These are phyloP conservation scores for Yamagishiella unicocca DNA, from an alignment of 139 green algal species.

Conservation along the genomic window DNA sequence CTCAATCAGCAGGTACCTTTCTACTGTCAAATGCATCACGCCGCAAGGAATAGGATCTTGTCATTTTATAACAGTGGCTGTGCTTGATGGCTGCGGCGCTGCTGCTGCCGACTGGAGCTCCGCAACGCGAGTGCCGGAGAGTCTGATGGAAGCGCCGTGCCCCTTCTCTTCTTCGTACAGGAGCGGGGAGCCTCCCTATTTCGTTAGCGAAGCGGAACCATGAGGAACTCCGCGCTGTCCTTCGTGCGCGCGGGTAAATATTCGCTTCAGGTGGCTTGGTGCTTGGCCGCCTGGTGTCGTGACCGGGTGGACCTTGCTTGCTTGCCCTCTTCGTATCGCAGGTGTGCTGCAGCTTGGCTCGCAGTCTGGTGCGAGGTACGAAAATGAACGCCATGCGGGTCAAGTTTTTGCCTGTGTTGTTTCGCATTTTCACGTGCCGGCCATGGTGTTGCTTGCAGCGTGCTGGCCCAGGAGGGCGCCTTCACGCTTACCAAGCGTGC, in stretches of 20 bases:
- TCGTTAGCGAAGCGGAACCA: conserved; percentile 20
- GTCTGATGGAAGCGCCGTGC: not conserved
- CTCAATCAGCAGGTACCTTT: conserved; percentile 5
- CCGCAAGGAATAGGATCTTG: too few species aligned
- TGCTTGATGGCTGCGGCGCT: not conserved
- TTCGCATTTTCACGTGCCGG: conserved; percentile 11
- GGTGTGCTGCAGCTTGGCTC: conserved; percentile 42
- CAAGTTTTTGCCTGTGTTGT: not conserved
- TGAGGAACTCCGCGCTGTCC: conserved; percentile 40
- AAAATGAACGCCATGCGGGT: too few species aligned
- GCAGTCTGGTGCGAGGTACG: conserved; percentile 21
- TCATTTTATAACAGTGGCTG: too few species aligned
- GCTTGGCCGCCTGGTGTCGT: conserved; percentile 22
- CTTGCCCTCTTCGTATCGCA: not conserved
- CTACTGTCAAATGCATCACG: too few species aligned
- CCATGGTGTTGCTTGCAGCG: conserved; percentile 22
- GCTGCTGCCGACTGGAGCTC: not conserved
- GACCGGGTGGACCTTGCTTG: not conserved
- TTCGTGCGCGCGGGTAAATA: conserved; percentile 30
- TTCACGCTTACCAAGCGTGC: conserved; percentile 39
- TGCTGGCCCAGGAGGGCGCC: conserved; percentile 41
- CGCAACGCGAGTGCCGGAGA: conserved; percentile 8
- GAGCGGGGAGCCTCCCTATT: conserved; percentile 14
- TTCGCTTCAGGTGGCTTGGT: not conserved
- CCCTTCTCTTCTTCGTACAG: not conserved